These are phyloP conservation scores for Sugiyamaella paludigena DNA, from an alignment of 1,139 yeast species.

Conservation along the genomic window DNA sequence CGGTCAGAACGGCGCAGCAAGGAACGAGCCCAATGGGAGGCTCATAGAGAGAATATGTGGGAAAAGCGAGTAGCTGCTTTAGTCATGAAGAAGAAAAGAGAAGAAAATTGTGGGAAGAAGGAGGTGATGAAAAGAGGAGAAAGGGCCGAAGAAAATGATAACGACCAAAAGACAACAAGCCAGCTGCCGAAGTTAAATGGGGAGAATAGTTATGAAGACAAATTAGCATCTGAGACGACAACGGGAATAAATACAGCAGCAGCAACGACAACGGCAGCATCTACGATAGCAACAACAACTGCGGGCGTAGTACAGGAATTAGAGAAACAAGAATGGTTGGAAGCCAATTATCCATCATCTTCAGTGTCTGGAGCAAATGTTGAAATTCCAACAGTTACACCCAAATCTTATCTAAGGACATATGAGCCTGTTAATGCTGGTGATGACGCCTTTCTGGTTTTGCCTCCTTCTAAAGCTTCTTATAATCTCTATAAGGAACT, in stretches of 20 bases:
- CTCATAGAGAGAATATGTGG: constrained; percentile 27
- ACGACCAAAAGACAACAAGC: not conserved
- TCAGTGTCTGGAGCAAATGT: not conserved
- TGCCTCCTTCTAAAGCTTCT: constrained; percentile 23
- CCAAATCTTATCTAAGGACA: constrained; percentile 2
- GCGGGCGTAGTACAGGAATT: not conserved
- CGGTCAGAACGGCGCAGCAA: constrained; percentile 15
- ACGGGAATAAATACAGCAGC: constrained; percentile 21
- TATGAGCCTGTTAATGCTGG: constrained; percentile 1
- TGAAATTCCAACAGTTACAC: constrained; percentile 1
- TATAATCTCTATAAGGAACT: constrained; percentile 44
- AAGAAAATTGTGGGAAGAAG: constrained; percentile 2
- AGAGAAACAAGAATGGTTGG: constrained; percentile 8
- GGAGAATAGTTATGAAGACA: constrained; percentile 7
- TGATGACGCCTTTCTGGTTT: constrained; percentile 8
- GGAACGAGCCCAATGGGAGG: constrained; percentile 22
- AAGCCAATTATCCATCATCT: constrained; percentile 2
- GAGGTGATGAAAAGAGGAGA: not conserved
- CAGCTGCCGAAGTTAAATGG: not conserved
- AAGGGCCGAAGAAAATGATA: not conserved
- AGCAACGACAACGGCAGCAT: constrained; percentile 20
- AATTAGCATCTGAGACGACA: constrained; percentile 14
- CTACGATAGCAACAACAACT: not conserved
- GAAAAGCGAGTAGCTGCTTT: constrained; percentile 15
- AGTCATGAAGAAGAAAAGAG: constrained; percentile 2